A percentile compares a stretch with the other conserved stretches of the same genome.
Conservation (phyloP, 129 eudicot species). For the Logfia minima region DNA sequence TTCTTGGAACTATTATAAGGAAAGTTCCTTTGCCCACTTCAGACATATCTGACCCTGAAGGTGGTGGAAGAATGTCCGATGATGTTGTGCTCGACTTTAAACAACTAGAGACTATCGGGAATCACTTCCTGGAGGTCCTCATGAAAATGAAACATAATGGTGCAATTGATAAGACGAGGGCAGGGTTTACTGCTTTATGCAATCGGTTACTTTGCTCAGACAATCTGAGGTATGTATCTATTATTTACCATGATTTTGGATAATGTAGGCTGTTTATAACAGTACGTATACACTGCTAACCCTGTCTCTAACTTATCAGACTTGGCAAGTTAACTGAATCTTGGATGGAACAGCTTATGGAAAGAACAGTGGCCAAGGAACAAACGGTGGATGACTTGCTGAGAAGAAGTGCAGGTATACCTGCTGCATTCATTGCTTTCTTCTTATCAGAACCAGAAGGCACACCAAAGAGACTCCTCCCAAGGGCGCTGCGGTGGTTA, state of each 20-base stretch:
- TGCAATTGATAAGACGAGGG: slow-evolving; percentile 98
- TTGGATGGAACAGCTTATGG: slow-evolving; percentile 99
- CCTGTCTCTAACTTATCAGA: slow-evolving; percentile 38
- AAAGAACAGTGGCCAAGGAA: slow-evolving; percentile 78
- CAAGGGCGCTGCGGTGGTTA: slow-evolving; percentile 83
- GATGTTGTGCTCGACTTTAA: slow-evolving; percentile 72
- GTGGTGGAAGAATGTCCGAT: slow-evolving; percentile 30
- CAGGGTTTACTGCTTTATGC: slow-evolving; percentile 98
- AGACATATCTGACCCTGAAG: slow-evolving; percentile 35
- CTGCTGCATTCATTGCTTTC: slow-evolving; percentile 93
- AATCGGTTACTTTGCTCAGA: slow-evolving; percentile 96
- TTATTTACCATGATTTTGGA: slow-evolving; percentile 8
- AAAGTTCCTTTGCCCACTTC: slow-evolving; percentile 90
- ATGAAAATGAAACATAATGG: slow-evolving; percentile 98
- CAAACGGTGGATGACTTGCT: slow-evolving; percentile 96
- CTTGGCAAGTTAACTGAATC: slow-evolving; percentile 81
- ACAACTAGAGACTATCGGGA: slow-evolving; percentile 88
- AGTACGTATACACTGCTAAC: slow-evolving; percentile 19
- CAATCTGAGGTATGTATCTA: slow-evolving; percentile 63
- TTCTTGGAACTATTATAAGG: slow-evolving; percentile 87
- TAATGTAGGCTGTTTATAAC: background rate
- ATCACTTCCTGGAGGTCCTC: slow-evolving; percentile 88
- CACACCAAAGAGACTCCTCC: slow-evolving; percentile 89
- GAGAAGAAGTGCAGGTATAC: slow-evolving; percentile 99
- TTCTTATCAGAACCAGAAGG: slow-evolving; percentile 98